These are phyloP conservation scores for Trichoderma sp. DNA, from an alignment of 2,329 filamentous ascomycete genomes.

Conservation along the genomic window DNA sequence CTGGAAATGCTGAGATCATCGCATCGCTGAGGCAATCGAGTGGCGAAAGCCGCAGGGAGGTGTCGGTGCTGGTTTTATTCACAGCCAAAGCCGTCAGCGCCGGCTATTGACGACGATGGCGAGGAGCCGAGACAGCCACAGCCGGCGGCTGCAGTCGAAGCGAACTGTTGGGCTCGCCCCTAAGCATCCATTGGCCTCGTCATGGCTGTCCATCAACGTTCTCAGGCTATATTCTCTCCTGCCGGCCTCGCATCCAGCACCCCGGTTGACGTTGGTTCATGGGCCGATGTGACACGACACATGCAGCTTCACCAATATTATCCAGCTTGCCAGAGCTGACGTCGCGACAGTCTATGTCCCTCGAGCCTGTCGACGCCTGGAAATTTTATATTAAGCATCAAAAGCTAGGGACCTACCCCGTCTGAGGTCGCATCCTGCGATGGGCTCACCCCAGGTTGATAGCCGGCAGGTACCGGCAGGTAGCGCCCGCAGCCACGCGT, in stretches of 20 bases:
- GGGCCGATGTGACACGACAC: slow-evolving; percentile 22
- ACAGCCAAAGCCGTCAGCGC: neutral
- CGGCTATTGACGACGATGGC: neutral
- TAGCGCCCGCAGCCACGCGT: neutral
- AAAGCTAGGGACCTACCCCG: slow-evolving; percentile 7
- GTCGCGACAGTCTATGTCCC: neutral
- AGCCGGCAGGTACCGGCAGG: slow-evolving; percentile 12
- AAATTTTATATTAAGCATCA: slow-evolving; percentile 10
- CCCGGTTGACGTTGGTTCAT: neutral
- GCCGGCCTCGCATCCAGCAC: neutral
- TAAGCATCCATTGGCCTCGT: neutral
- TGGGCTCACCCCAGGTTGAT: slow-evolving; percentile 5
- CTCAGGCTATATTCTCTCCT: slow-evolving; percentile 17
- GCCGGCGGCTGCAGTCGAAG: neutral
- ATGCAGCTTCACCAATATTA: slow-evolving; percentile 22
- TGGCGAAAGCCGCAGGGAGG: slow-evolving; percentile 27
- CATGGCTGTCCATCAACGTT: neutral
- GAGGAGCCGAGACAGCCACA: slow-evolving; percentile 10
- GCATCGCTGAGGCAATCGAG: slow-evolving; percentile 1
- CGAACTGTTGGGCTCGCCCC: neutral
- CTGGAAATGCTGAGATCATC: neutral
- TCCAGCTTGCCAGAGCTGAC: slow-evolving; percentile 11
- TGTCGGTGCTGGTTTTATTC: slow-evolving; percentile 39
- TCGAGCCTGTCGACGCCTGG: neutral
- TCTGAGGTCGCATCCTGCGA: neutral